phyloP scores from a whole-genome alignment of 192 early-diverging fungal species.

The Rhizoclosmatium sp. region DNA sequence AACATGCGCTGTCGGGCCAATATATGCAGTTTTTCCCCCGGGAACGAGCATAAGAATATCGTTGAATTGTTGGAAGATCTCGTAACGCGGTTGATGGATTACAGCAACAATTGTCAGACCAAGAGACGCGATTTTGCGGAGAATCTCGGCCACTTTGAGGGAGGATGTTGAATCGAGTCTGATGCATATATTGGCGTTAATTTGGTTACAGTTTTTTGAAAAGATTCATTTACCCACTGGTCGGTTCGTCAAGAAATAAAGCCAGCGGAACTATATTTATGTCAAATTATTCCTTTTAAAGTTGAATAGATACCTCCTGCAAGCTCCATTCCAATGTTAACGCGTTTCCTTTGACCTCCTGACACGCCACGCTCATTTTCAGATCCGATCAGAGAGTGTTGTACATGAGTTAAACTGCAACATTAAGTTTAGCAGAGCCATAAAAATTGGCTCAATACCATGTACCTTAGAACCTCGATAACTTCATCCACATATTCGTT shows the following conservation, averaged over 20 bases:
- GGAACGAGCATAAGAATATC: conserved; percentile 73
- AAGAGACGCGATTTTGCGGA: conserved; percentile 63
- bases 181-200: not conserved
- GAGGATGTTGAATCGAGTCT: conserved; percentile 72
- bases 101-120: conserved; percentile 69
- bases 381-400: conserved; percentile 61
- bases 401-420: conserved; percentile 50
- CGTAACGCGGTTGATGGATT: conserved; percentile 70
- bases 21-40: conserved; percentile 71
- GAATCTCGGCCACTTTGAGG: conserved; percentile 63
- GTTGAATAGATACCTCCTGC: conserved; percentile 42
- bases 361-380: conserved; percentile 69
- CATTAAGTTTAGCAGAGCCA: not conserved
- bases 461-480: conserved; percentile 24
- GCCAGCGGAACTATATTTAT: conserved; percentile 56
- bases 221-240: conserved; percentile 56
- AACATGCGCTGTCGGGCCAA: conserved; percentile 33
- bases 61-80: conserved; percentile 82
- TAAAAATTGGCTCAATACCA: not conserved
- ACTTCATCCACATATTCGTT: conserved; percentile 29
- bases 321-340: conserved; percentile 80
- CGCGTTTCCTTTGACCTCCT: conserved; percentile 77
- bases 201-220: not conserved
- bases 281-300: not conserved
- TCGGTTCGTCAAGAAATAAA: conserved; percentile 77